Evolutionary conservation across 2,329 filamentous ascomycete genomes (phyloP), one percentile per base, ranked within the genome.

Genomic region (Cordyceps tenuipes): DNA sequence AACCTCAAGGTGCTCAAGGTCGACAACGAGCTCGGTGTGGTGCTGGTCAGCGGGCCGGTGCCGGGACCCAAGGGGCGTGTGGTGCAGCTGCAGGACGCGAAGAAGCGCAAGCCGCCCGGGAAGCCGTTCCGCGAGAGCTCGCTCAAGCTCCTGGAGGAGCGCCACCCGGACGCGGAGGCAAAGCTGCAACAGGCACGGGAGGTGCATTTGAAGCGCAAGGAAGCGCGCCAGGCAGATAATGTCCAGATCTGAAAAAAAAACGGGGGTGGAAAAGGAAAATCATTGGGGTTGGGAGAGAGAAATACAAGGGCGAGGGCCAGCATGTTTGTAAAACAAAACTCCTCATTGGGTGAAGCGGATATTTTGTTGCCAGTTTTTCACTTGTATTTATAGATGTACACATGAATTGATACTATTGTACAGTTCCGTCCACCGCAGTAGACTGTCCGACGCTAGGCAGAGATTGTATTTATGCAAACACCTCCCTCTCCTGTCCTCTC

Each of bases 1-100:
- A 97, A 96, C 75, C 77, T 97, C 67, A 89, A 88, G 75, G 86
- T 99, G 57, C 77, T 99, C 72, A 87, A 91, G 79, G 87, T 96
- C 39, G 91, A 97, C 75, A 82, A 86, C 67, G 87, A 89, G 72
- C 87, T 92, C 69, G 94, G 94, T 21, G 84, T 96, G 67, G 85
- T 99, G 61, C 84, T 97, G 57, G 86, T 99, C 64, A 90, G 89
- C 75, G 94, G 93, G 34, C 83, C 86, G 64, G 87, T 99, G 47
- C 89, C 89, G 39, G 94, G 94, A 0, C 93, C 93, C 61, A 95
- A 96, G 76, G 89, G 91, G 62, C 86, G 89, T 65, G 76, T 92
- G 61, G 89, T 99, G 63, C 86, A 87, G 75, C 79, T 99, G 60
- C 88, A 95, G 71, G 94, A 99, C 74, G 89, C 94, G 15, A 83